phyloP scores from a whole-genome alignment of 208 protist genomes.

The Trichomonas vaginalis region DNA sequence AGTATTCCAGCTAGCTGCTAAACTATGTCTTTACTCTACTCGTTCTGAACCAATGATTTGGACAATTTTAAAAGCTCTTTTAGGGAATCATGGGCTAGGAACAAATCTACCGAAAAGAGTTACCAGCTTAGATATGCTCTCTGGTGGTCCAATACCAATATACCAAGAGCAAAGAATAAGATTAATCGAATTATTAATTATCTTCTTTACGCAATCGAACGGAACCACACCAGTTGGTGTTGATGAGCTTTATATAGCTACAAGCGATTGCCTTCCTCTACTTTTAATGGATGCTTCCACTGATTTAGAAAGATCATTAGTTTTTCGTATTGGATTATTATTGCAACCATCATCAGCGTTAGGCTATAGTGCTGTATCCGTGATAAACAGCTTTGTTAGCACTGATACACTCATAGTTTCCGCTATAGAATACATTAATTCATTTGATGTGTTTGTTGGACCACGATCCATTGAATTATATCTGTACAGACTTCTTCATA shows the following conservation, averaged over 20 bases:
- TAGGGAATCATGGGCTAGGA: not conserved
- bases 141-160: too few species aligned
- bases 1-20: not conserved
- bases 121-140: too few species aligned
- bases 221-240: not conserved
- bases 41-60: not conserved
- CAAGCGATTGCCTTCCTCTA: not conserved
- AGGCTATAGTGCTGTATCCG: not conserved
- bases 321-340: not conserved
- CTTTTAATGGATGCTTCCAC: not conserved
- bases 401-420: not conserved
- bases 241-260: not conserved
- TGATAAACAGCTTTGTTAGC: not conserved
- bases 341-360: not conserved
- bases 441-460: not conserved
- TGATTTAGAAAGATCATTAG: not conserved
- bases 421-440: not conserved
- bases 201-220: not conserved
- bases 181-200: not conserved
- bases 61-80: not conserved
- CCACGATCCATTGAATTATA: not conserved
- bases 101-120: too few species aligned
- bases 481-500: not conserved
- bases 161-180: not conserved
- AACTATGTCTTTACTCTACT: not conserved